phyloP scores from a whole-genome alignment of 2,329 filamentous ascomycete species.

The Magnaporthales sp. region DNA sequence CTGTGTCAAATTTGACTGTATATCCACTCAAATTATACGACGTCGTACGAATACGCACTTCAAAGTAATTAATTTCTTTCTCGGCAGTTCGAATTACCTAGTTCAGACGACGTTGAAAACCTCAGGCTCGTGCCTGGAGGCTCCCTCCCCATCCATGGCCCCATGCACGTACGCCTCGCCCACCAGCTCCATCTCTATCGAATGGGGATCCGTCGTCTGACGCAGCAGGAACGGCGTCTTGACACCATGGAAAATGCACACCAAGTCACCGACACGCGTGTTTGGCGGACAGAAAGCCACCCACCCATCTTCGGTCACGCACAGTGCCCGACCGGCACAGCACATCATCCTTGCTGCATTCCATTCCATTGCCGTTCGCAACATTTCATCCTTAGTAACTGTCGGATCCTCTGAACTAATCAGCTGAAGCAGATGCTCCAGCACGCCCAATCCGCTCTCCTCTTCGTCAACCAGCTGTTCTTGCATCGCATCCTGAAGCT shows the following conservation, averaged over 20 bases:
- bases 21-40: background rate
- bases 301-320: background rate
- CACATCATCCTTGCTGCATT: background rate
- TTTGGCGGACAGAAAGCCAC: background rate
- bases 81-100: background rate
- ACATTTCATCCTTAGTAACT: background rate
- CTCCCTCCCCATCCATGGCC: background rate
- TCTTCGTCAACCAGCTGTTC: background rate
- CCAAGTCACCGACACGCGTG: background rate
- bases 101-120: background rate
- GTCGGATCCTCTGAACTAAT: background rate
- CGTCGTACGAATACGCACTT: background rate
- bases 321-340: background rate
- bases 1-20: background rate
- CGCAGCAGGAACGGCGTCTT: background rate
- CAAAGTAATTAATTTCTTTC: background rate
- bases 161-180: background rate
- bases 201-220: background rate
- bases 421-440: background rate
- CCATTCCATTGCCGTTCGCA: background rate
- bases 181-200: background rate
- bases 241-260: conserved; percentile 1
- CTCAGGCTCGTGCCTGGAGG: background rate
- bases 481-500: background rate
- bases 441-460: background rate